Percentiles rank a stretch among this genome's conserved stretches.
phyloP scores from a whole-genome alignment of 2,329 filamentous ascomycete genomes.

The Aspergillus piperis region DNA sequence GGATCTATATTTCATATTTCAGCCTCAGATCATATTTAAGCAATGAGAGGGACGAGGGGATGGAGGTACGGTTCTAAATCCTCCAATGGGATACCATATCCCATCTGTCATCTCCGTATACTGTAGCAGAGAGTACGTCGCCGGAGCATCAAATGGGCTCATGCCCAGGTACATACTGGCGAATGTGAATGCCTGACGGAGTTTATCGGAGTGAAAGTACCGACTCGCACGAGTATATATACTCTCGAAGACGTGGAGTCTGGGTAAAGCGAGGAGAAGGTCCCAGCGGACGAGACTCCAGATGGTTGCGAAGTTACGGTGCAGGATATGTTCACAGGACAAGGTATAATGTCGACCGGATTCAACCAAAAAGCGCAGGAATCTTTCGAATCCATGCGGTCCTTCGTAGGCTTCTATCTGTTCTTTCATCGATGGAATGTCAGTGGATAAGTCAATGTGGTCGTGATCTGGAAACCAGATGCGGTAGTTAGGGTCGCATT shows the following conservation, averaged over 20 bases:
- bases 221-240: slow-evolving; percentile 66
- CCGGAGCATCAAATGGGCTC: slow-evolving; percentile 74
- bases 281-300: slow-evolving; percentile 58
- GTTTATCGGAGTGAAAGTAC: slow-evolving; percentile 70
- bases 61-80: slow-evolving; percentile 57
- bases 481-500: slow-evolving; percentile 75
- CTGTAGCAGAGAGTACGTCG: slow-evolving; percentile 71
- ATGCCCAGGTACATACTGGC: slow-evolving; percentile 84
- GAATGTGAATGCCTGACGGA: slow-evolving; percentile 73
- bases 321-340: slow-evolving; percentile 65
- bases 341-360: slow-evolving; percentile 70
- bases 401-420: slow-evolving; percentile 75
- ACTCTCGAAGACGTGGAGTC: slow-evolving; percentile 69
- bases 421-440: slow-evolving; percentile 68
- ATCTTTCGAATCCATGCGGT: slow-evolving; percentile 68
- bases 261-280: slow-evolving; percentile 61
- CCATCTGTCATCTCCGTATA: slow-evolving; percentile 76
- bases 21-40: too few species aligned
- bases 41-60: slow-evolving; percentile 22
- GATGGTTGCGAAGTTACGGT: slow-evolving; percentile 66
- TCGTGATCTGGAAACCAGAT: slow-evolving; percentile 72
- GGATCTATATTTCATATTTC: slow-evolving; percentile 41
- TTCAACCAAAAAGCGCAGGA: slow-evolving; percentile 67
- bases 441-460: slow-evolving; percentile 59
- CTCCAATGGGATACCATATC: slow-evolving; percentile 67